Evolutionary conservation across 1,139 yeast genomes (phyloP), one percentile per base, ranked within the genome.

Genomic region (Debaryomyces psychrophilus): DNA sequence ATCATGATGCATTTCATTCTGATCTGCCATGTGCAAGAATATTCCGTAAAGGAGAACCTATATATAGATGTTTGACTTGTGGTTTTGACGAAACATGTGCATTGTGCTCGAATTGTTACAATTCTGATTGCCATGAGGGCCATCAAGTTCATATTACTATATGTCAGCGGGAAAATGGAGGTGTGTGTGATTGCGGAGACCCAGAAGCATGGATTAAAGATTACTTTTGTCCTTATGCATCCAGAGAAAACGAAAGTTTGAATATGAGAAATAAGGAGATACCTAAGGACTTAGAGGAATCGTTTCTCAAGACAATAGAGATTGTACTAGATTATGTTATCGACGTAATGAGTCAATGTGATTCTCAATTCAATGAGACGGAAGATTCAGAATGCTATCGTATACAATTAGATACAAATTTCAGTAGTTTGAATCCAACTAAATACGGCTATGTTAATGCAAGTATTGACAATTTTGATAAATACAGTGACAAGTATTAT

Each of bases 1-100:
- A 58, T 44, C 69, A 66, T 49, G 73, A 71, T 43, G 79, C 79
- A 3, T 69, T 70, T 37, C 96, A 89, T 58, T 78, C 82, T 11
- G 79, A 83, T 31, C 73, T 87, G 62, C 87, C 95, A 0, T 90
- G 97, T 65, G 87, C 90, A 1, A 72, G 87, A 29, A 82, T 85
- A 44, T 87, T 90, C 57, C 73, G 82, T 38, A 81, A 83, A 45
- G 96, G 96, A n/a, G 96, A 90, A 58, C 93, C 96, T 0, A 86
- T 90, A 3, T 87, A 87, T 60, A 72, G 95, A 38, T 90, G 97
- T 60, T 80, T 73, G 39, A 88, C 96, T 0, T 90, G 97, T 65
- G 93, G 90, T 0, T 77, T 79, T 44, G 96, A 89, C 60, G 96
- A 88, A 44, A 85, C 95, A 0, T 87, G 96, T 66, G 96, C 93